A percentile compares a stretch with the other conserved stretches of the same genome.
phyloP scores from a whole-genome alignment of 1,139 yeast species.

The Debaryomyces sp. region DNA sequence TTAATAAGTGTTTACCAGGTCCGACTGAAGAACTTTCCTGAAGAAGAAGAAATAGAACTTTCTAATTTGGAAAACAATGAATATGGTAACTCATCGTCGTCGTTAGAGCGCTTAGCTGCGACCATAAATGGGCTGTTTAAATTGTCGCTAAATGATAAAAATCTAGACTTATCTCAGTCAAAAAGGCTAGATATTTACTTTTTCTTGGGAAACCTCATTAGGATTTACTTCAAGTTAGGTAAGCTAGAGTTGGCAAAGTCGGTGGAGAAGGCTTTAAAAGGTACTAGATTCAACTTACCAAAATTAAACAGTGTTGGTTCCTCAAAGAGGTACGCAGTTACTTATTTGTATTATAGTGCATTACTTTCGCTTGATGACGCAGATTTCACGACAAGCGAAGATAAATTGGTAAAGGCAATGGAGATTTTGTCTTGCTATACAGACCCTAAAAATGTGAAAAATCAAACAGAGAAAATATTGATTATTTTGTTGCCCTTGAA shows the following conservation, averaged over 20 bases:
- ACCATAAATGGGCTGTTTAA: constrained; percentile 77
- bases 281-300: constrained; percentile 49
- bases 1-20: constrained; percentile 51
- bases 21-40: constrained; percentile 35
- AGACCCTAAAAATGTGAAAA: constrained; percentile 18
- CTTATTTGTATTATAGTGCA: constrained; percentile 69
- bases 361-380: constrained; percentile 64
- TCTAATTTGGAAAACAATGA: constrained; percentile 12
- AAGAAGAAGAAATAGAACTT: constrained; percentile 17
- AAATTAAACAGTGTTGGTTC: constrained; percentile 52
- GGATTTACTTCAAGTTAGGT: constrained; percentile 67
- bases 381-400: constrained; percentile 54
- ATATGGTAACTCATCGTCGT: constrained; percentile 12
- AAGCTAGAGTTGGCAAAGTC: constrained; percentile 80
- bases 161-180: constrained; percentile 49
- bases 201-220: constrained; percentile 73
- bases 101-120: constrained; percentile 60
- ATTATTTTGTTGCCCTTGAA: constrained; percentile 58
- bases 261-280: constrained; percentile 70
- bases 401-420: constrained; percentile 53
- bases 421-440: constrained; percentile 27
- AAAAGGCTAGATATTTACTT: constrained; percentile 72
- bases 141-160: constrained; percentile 77
- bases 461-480: constrained; percentile 46
- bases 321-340: constrained; percentile 55